Evolutionary conservation across 1,284 basidiomycete species (phyloP), one percentile per base, ranked within the genome.

Genomic region (Leucoagaricus sp.): DNA sequence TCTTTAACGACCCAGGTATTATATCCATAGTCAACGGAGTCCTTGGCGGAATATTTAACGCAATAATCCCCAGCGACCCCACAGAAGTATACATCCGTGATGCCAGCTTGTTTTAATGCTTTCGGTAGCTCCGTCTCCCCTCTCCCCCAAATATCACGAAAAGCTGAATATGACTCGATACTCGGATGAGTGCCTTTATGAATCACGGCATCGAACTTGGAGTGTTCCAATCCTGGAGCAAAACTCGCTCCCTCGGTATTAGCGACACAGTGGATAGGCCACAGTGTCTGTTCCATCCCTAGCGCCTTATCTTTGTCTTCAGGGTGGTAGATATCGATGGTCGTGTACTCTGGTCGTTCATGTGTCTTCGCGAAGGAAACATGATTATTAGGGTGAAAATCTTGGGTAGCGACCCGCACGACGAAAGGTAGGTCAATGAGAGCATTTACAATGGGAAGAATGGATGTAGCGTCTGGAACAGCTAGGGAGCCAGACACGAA

Each of bases 21-120:
- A 61, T 75, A 81, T 23, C 67, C 72, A 41, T 67, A 71, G 15
- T 71, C 72, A 31, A 72, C 67, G 8, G 77, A 73, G 64, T 83
- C 77, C 10, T 76, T 62, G 19, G 79, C 79, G 5, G 79, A 76
- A 53, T 63, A 74, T 61, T 77, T 81, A 59, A 83, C 82, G 49
- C 81, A 83, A 63, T 76, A 82, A 58, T 83, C 81, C 3, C 78
- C 78, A 4, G 81, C 81, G 36, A 83, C 62, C 1, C 81, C 81
- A 3, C 77, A 73, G 31, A 82, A 55, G 52, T 75, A 82, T 8
- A 82, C 63, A 56, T 82, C 79, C 5, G 77, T 81, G 13, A 80
- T 69, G 0, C 65, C 69, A 25, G 67, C 68, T 31, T 67, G 67
- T 47, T 66, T 61, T 34, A 83, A 65, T 13, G 70, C 53, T 8